These are phyloP conservation scores for Colletotrichum sp. DNA, from an alignment of 2,329 filamentous ascomycete species.

Conservation along the genomic window DNA sequence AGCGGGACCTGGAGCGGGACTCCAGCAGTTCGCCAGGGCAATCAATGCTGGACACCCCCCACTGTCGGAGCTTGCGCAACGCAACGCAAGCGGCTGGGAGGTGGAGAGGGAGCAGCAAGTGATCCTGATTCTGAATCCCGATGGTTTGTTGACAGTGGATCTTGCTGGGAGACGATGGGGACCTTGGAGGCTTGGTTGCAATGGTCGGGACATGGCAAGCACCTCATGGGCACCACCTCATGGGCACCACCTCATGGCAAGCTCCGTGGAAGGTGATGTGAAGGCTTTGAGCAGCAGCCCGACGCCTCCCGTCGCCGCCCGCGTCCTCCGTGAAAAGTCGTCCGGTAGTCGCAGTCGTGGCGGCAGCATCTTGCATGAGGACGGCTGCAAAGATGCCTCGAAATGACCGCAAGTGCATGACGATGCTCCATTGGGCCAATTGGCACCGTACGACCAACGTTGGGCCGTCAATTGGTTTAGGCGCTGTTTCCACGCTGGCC, in stretches of 20 bases:
- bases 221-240: neutral
- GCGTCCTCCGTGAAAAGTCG: neutral
- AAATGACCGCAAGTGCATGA: neutral
- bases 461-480: slow-evolving; percentile 6
- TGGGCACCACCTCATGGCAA: too few species aligned
- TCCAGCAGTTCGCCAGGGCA: slow-evolving; percentile 1
- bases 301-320: neutral
- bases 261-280: neutral
- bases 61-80: slow-evolving; percentile 7
- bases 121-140: neutral
- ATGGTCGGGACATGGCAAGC: neutral
- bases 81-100: neutral
- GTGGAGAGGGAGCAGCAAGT: neutral
- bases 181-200: neutral
- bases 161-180: neutral
- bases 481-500: neutral
- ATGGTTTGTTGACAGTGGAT: neutral
- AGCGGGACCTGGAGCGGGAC: neutral
- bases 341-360: neutral
- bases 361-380: neutral
- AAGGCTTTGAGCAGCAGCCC: neutral
- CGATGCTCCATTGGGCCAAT: neutral
- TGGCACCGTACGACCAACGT: neutral
- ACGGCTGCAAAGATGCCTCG: neutral
- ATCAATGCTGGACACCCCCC: slow-evolving; percentile 4